Conservation (phyloP, 176 grass and related monocot species). For the Chloris gayana region DNA sequence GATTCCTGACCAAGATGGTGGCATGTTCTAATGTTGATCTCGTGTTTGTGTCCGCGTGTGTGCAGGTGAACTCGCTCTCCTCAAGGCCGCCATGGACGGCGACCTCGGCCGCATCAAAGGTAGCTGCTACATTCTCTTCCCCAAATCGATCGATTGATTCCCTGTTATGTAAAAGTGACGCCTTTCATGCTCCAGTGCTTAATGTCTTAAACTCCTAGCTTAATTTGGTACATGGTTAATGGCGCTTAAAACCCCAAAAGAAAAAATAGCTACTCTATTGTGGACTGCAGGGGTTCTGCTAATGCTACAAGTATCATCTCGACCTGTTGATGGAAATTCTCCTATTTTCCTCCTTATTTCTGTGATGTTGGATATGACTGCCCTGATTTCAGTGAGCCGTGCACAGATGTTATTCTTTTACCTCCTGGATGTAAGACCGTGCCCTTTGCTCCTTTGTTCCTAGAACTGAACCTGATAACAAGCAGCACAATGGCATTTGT, state of each 20-base stretch:
- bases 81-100: background rate
- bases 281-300: background rate
- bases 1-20: background rate
- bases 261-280: background rate
- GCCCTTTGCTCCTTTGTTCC: background rate
- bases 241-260: too few species aligned
- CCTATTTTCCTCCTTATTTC: background rate
- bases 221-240: background rate
- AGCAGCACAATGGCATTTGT: too few species aligned
- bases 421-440: background rate
- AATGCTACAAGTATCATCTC: too few species aligned
- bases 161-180: background rate
- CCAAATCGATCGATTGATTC: background rate
- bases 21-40: background rate
- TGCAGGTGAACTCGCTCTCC: background rate
- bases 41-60: background rate
- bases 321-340: too few species aligned
- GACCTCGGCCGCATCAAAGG: conserved; percentile 29
- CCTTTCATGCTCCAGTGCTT: background rate
- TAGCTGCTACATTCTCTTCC: background rate
- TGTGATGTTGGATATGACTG: background rate
- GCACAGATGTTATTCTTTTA: background rate
- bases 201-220: background rate
- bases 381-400: background rate
- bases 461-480: too few species aligned